Percentiles rank a stretch among this genome's conserved stretches.
These are phyloP conservation scores for Globisporangium mamillatum DNA, from an alignment of 352 stramenopile genomes.

Conservation along the genomic window DNA sequence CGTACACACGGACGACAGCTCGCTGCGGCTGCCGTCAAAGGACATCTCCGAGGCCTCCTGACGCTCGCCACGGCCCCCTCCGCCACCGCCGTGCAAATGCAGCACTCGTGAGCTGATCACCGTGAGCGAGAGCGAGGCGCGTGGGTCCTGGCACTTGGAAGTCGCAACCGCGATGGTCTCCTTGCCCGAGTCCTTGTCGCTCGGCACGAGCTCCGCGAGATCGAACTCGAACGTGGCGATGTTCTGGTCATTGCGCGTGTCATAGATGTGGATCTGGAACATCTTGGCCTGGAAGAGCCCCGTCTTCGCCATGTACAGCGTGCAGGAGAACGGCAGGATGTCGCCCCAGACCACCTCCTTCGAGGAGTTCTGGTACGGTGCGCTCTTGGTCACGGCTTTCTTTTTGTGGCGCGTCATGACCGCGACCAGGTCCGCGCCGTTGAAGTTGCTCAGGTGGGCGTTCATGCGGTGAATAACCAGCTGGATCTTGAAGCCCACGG, in stretches of 20 bases:
- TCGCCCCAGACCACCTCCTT: conserved; percentile 74
- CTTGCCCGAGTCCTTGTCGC: conserved; percentile 58
- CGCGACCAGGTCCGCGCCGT: conserved; percentile 50
- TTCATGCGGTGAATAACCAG: conserved; percentile 67
- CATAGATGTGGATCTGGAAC: conserved; percentile 65
- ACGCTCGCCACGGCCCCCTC: conserved; percentile 7
- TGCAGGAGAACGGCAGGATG: conserved; percentile 71
- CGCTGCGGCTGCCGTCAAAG: conserved; percentile 52
- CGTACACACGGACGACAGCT: conserved; percentile 65
- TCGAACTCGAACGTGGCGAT: conserved; percentile 72
- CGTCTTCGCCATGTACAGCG: conserved; percentile 73
- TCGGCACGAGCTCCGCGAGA: conserved; percentile 57
- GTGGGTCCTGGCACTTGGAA: conserved; percentile 58
- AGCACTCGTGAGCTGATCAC: conserved; percentile 53
- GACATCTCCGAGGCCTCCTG: conserved; percentile 39
- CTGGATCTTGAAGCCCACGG: conserved; percentile 67
- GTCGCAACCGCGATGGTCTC: conserved; percentile 57
- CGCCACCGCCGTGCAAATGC: conserved; percentile 7
- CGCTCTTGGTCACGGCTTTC: conserved; percentile 55
- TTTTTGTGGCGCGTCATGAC: conserved; percentile 75
- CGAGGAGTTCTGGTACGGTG: conserved; percentile 38
- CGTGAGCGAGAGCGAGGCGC: conserved; percentile 61
- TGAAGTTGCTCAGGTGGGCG: conserved; percentile 42
- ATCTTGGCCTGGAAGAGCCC: conserved; percentile 68
- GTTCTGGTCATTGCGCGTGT: conserved; percentile 47